Percentiles rank a stretch among this genome's conserved stretches.
Evolutionary conservation across 208 protist species (phyloP).

Genomic region (Leishmania tarentolae): DNA sequence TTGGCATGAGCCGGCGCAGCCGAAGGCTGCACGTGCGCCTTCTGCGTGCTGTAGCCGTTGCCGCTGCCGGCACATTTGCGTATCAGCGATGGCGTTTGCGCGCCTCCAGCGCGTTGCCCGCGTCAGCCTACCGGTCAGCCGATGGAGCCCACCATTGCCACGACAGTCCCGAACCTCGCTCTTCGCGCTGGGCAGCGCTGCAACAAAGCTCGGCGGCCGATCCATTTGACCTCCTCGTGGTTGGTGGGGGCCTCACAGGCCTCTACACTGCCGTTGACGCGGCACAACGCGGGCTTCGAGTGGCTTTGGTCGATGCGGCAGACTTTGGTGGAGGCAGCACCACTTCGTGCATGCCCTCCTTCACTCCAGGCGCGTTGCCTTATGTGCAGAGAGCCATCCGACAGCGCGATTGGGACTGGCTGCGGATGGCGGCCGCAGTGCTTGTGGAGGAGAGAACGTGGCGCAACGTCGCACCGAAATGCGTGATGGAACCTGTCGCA

Average conservation of each 20-base stretch:
- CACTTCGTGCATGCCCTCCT: slow-evolving; percentile 22
- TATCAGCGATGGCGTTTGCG: slow-evolving; percentile 68
- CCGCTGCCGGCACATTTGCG: slow-evolving; percentile 12
- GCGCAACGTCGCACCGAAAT: slow-evolving; percentile 52
- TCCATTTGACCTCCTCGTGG: slow-evolving; percentile 73
- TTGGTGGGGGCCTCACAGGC: slow-evolving; percentile 72
- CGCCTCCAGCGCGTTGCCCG: slow-evolving; percentile 23
- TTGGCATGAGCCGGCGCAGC: slow-evolving; percentile 43
- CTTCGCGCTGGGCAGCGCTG: slow-evolving; percentile 30
- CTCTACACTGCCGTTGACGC: slow-evolving; percentile 87
- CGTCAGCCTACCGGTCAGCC: slow-evolving; percentile 10
- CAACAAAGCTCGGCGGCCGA: slow-evolving; percentile 14
- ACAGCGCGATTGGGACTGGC: slow-evolving; percentile 67
- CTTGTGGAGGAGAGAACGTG: slow-evolving; percentile 54
- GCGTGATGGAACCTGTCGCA: slow-evolving; percentile 14
- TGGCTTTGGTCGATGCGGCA: slow-evolving; percentile 67
- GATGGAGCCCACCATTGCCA: not conserved
- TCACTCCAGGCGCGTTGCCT: slow-evolving; percentile 68
- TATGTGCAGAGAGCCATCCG: slow-evolving; percentile 75
- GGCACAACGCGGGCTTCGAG: slow-evolving; percentile 72
- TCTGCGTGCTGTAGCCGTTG: slow-evolving; percentile 31
- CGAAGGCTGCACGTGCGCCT: slow-evolving; percentile 42
- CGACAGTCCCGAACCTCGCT: slow-evolving; percentile 15
- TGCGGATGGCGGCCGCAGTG: slow-evolving; percentile 48
- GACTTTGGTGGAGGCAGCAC: slow-evolving; percentile 62